These are phyloP conservation scores for Prosopis cineraria DNA, from an alignment of 306 rosid genomes.

Conservation along the genomic window DNA sequence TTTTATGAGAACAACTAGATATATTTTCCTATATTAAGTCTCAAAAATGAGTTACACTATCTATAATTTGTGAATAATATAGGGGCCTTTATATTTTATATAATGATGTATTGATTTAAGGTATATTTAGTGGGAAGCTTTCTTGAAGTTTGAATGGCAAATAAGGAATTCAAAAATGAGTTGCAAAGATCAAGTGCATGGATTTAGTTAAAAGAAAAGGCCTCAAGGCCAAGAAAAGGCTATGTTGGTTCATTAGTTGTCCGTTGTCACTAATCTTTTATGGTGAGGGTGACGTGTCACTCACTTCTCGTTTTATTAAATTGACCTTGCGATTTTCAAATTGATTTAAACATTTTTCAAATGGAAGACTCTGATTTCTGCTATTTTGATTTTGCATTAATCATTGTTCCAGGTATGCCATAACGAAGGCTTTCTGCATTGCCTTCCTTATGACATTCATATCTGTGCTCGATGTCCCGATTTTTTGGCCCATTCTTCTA, in stretches of 20 bases:
- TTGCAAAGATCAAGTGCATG: background rate
- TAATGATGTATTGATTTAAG: background rate
- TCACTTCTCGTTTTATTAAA: background rate
- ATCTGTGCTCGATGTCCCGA: constrained; percentile 65
- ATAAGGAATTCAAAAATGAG: background rate
- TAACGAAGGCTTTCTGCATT: constrained; percentile 64
- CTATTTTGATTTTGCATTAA: background rate
- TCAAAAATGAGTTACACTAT: background rate
- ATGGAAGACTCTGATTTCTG: background rate
- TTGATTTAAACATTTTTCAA: background rate
- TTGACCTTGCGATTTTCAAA: background rate
- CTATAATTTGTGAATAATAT: too few species aligned
- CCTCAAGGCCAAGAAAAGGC: background rate
- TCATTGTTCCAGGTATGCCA: constrained; percentile 60
- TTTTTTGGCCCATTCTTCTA: constrained; percentile 75
- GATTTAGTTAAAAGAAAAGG: background rate
- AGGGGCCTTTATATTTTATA: background rate
- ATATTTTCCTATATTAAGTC: background rate
- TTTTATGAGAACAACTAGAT: background rate
- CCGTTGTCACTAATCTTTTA: background rate
- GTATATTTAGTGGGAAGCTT: background rate
- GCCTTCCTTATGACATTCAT: constrained; percentile 71
- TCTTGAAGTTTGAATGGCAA: background rate
- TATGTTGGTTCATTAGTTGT: background rate
- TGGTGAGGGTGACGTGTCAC: background rate